Percentiles rank a stretch among this genome's conserved stretches.
These are phyloP conservation scores for Metschnikowia proteae DNA, from an alignment of 805 yeast genomes.

Conservation along the genomic window DNA sequence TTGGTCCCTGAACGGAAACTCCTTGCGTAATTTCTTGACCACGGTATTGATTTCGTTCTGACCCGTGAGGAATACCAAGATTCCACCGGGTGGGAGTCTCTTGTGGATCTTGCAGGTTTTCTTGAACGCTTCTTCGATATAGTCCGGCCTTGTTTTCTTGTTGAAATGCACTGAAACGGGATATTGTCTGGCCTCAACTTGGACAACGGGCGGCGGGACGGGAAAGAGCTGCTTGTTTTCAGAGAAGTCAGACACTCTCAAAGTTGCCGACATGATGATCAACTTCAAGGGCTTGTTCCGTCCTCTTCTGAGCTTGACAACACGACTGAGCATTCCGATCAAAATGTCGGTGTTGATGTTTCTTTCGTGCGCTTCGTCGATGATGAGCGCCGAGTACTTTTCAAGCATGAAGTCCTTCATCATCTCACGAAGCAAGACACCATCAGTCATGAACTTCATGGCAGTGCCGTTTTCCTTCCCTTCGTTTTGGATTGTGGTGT, in stretches of 20 bases:
- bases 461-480: constrained; percentile 51
- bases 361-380: constrained; percentile 98
- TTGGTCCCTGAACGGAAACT: constrained; percentile 53
- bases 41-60: constrained; percentile 82
- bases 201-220: constrained; percentile 78
- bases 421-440: constrained; percentile 90
- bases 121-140: constrained; percentile 79
- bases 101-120: constrained; percentile 86
- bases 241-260: constrained; percentile 88
- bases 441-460: constrained; percentile 89
- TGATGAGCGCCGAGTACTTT: constrained; percentile 80
- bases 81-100: constrained; percentile 89
- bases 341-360: constrained; percentile 93
- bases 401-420: constrained; percentile 77
- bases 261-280: constrained; percentile 95
- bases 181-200: constrained; percentile 88
- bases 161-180: constrained; percentile 93
- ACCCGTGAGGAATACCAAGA: constrained; percentile 87
- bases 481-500: constrained; percentile 56
- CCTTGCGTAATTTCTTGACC: constrained; percentile 63
- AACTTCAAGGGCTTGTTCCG: constrained; percentile 65
- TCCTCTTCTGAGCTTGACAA: constrained; percentile 64
- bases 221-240: constrained; percentile 70
- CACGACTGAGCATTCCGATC: constrained; percentile 91
- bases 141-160: constrained; percentile 70